These are phyloP conservation scores for Rosa multiflora DNA, from an alignment of 306 rosid genomes.

Conservation along the genomic window DNA sequence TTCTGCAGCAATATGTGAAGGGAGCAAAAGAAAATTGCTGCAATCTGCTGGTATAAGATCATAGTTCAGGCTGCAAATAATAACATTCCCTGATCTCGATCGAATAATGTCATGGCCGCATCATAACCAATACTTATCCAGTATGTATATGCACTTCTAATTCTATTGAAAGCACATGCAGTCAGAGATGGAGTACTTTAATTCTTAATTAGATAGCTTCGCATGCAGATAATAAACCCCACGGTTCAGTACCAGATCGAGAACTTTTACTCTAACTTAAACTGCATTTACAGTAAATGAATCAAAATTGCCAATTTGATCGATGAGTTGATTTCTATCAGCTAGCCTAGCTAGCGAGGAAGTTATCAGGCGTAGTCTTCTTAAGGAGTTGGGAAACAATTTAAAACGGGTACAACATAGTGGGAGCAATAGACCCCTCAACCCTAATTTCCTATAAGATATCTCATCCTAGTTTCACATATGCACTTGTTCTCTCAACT, in stretches of 20 bases:
- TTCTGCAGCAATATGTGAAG: neutral
- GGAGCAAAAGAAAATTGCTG: neutral
- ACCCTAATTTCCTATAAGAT: neutral
- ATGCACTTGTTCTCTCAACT: neutral
- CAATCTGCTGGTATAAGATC: neutral
- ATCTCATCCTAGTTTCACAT: neutral
- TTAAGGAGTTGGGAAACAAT: neutral
- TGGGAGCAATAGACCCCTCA: conserved; percentile 1
- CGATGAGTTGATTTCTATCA: neutral
- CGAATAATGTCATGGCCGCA: neutral
- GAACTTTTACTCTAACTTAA: neutral
- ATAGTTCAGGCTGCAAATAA: neutral
- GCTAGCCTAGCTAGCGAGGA: neutral
- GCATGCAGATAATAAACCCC: neutral
- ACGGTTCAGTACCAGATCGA: neutral
- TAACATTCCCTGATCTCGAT: neutral
- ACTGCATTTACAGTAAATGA: neutral
- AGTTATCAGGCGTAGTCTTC: neutral
- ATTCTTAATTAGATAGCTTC: neutral
- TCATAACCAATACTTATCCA: neutral
- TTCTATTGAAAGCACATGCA: neutral
- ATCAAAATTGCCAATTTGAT: neutral
- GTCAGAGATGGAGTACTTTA: neutral
- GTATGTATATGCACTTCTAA: neutral
- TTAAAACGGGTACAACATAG: too few relatives aligned